A percentile compares a stretch with the other conserved stretches of the same genome.
These are phyloP conservation scores for Epichloe festucae DNA, from an alignment of 2,329 filamentous ascomycete genomes.

Conservation along the genomic window DNA sequence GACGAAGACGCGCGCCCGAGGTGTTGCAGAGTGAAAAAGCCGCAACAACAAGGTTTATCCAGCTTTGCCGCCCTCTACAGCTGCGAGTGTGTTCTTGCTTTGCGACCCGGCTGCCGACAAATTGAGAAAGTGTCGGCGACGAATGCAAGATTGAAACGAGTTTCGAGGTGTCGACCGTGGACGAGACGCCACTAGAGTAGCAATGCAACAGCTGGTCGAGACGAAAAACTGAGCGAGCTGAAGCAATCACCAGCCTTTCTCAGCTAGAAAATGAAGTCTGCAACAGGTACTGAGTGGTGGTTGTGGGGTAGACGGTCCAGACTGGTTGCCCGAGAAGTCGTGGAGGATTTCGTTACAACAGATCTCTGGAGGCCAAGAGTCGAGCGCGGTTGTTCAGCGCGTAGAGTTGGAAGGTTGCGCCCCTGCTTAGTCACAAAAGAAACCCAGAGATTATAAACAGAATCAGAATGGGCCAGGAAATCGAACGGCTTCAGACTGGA, in stretches of 20 bases:
- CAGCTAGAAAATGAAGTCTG: conserved; percentile 8
- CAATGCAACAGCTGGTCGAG: conserved; percentile 1
- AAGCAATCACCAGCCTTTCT: conserved; percentile 1
- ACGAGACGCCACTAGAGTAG: conserved; percentile 1
- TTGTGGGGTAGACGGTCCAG: conserved; percentile 13
- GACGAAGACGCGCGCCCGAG: conserved; percentile 27
- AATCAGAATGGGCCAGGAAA: not conserved
- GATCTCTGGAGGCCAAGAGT: conserved; percentile 3
- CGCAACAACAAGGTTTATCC: conserved; percentile 3
- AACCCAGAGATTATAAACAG: conserved; percentile 8
- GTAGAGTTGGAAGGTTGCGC: conserved; percentile 9
- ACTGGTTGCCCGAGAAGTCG: conserved; percentile 20
- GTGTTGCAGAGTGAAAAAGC: not conserved
- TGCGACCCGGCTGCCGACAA: not conserved
- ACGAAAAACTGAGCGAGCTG: conserved; percentile 4
- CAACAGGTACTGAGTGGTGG: conserved; percentile 11
- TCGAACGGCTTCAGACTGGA: not conserved
- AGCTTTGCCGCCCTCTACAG: not conserved
- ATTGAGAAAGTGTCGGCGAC: not conserved
- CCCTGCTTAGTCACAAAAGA: conserved; percentile 4
- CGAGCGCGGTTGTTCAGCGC: conserved; percentile 15
- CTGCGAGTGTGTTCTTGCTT: not conserved
- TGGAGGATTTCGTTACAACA: conserved; percentile 17
- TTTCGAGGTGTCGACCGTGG: not conserved
- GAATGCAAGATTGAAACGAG: not conserved